These are phyloP conservation scores for Phytophthora boehmeriae DNA, from an alignment of 352 stramenopile genomes.

Conservation along the genomic window DNA sequence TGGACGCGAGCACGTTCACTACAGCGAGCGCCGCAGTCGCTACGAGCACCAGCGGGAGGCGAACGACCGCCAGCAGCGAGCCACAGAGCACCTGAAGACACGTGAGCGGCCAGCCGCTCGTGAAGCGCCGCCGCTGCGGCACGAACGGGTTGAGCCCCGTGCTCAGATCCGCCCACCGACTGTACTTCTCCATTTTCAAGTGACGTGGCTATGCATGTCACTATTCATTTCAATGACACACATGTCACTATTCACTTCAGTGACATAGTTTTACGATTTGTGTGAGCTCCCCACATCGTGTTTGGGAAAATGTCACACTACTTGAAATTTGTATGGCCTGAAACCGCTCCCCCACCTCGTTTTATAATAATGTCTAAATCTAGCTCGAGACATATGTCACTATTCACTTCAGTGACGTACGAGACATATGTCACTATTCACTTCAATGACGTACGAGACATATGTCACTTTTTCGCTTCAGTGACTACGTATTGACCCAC, in stretches of 20 bases:
- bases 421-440: too few species aligned
- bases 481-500: not conserved
- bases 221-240: not conserved
- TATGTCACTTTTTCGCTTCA: not conserved
- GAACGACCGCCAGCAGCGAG: slow-evolving; percentile 52
- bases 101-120: slow-evolving; percentile 42
- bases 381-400: too few species aligned
- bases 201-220: too few species aligned
- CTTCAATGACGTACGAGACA: not conserved
- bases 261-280: too few species aligned
- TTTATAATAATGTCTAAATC: too few species aligned
- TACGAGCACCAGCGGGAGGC: slow-evolving; percentile 58
- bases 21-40: slow-evolving; percentile 42
- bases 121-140: slow-evolving; percentile 67
- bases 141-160: slow-evolving; percentile 90
- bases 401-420: too few species aligned
- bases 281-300: too few species aligned
- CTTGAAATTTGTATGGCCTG: too few species aligned
- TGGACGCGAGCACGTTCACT: slow-evolving; percentile 55
- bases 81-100: slow-evolving; percentile 52
- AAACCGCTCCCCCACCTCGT: too few species aligned
- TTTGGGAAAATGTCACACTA: too few species aligned
- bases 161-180: slow-evolving; percentile 81
- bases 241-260: not conserved
- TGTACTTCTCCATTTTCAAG: slow-evolving; percentile 90